These are phyloP conservation scores for Myxozyma monticola DNA, from an alignment of 805 yeast species.

Conservation along the genomic window DNA sequence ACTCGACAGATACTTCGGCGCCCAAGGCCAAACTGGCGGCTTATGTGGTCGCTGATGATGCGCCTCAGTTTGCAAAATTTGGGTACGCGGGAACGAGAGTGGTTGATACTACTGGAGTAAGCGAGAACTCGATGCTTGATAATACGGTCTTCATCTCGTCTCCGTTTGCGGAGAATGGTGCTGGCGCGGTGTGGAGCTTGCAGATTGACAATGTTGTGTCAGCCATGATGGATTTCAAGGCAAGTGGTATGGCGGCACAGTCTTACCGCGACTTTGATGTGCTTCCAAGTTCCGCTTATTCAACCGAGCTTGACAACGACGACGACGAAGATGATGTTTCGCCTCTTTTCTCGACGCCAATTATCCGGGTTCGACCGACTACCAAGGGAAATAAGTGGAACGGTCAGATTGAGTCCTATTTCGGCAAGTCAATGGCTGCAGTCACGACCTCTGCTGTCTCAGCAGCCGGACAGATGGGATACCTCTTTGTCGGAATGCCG, in stretches of 20 bases:
- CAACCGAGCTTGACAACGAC: not conserved
- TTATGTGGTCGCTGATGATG: conserved; percentile 31
- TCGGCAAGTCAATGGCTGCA: conserved; percentile 22
- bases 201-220: conserved; percentile 19
- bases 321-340: not conserved
- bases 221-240: not conserved
- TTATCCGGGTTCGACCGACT: conserved; percentile 8
- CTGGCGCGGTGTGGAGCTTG: conserved; percentile 51
- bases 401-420: conserved; percentile 21
- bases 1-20: conserved; percentile 20
- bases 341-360: conserved; percentile 3
- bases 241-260: not conserved
- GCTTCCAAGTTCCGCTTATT: not conserved
- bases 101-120: conserved; percentile 20
- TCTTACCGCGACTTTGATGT: not conserved
- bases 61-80: conserved; percentile 35
- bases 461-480: not conserved
- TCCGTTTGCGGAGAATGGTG: conserved; percentile 44
- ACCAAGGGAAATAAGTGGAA: conserved; percentile 8
- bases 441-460: not conserved
- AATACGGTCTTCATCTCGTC: conserved; percentile 43
- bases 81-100: conserved; percentile 40
- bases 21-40: conserved; percentile 27
- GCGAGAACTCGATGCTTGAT: not conserved
- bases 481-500: conserved; percentile 28